Conservation (phyloP, 2,329 filamentous ascomycete species). For the Neonectria ditissima region DNA sequence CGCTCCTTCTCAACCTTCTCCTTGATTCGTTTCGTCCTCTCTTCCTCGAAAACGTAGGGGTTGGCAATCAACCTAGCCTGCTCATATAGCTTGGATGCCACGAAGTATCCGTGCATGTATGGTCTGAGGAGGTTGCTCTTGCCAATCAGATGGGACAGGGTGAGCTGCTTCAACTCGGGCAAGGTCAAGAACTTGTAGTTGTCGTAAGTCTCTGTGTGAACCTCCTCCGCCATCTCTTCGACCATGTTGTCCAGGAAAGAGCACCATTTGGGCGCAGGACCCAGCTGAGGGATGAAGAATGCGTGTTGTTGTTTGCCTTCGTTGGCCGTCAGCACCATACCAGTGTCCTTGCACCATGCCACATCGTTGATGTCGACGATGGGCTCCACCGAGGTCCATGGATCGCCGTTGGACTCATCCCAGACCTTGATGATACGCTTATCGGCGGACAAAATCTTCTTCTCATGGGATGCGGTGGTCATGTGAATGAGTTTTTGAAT, state of each 20-base stretch:
- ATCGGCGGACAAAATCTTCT: slow-evolving; percentile 91
- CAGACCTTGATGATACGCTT: slow-evolving; percentile 98
- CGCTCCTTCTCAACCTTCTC: slow-evolving; percentile 97
- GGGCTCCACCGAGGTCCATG: slow-evolving; percentile 97
- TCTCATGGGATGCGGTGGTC: slow-evolving; percentile 79
- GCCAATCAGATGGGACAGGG: slow-evolving; percentile 88
- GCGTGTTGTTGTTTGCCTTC: slow-evolving; percentile 95
- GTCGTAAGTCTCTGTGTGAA: slow-evolving; percentile 87
- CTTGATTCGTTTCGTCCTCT: slow-evolving; percentile 89
- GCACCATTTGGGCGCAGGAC: slow-evolving; percentile 95
- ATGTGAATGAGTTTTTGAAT: slow-evolving; percentile 85
- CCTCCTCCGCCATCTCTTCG: slow-evolving; percentile 95
- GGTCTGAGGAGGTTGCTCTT: slow-evolving; percentile 90
- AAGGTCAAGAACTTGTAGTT: slow-evolving; percentile 98
- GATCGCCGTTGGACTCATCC: slow-evolving; percentile 83
- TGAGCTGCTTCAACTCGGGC: slow-evolving; percentile 86
- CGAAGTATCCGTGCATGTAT: slow-evolving; percentile 99
- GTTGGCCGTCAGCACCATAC: slow-evolving; percentile 97
- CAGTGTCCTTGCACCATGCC: slow-evolving; percentile 89
- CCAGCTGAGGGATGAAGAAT: slow-evolving; percentile 94
- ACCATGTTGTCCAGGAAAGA: slow-evolving; percentile 97
- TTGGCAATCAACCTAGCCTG: slow-evolving; percentile 93
- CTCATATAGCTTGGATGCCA: slow-evolving; percentile 94
- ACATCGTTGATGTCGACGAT: slow-evolving; percentile 95
- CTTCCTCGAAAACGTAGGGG: slow-evolving; percentile 93